Evolutionary conservation across 1,284 basidiomycete species (phyloP), one percentile per base, ranked within the genome.

Genomic region (Malassezia pachydermatis): DNA sequence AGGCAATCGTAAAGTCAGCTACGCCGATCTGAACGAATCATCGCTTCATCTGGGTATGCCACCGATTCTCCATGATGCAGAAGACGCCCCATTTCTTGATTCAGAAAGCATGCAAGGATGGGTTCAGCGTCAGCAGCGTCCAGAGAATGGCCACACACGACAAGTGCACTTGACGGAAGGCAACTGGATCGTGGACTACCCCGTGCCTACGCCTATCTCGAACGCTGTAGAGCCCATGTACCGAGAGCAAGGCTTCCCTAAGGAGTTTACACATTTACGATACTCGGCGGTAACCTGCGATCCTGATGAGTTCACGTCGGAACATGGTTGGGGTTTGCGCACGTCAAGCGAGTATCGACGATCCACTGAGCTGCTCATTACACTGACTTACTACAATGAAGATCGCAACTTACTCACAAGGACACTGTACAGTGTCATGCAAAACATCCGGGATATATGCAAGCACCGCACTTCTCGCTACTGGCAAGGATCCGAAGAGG

Each of bases 391-490:
- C 67, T 77, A 95, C 75, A 95, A 95, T 72, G 90, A 95, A 75
- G 89, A 96, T 78, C 92, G 95, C 76, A 84, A 83, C 4, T 79
- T 95, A 24, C 62, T 73, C n/a, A 67, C 70, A 8, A 43, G 70
- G 8, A 95, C 88, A 1, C 76, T 95, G 38, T 88, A 95, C 66
- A 86, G 87, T 57, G 84, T 96, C 67, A 95, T 96, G 89, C 75
- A 90, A 60, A 98, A 98, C 74, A 92, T 98, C 58, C 85, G 90
- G 60, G 90, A 96, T 66, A 96, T 96, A 59, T 94, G 88, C 80
- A 90, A 88, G 76, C 89, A 87, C 40, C 92, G 90, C 72, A 82
- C 72, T 65, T 90, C 87, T 55, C 92, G 92, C 72, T 96, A 87
- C 76, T 95, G 71, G 63, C 44, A 61, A n/a, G 48, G 62, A 16